Evolutionary conservation across 495 filamentous ascomycete genomes (phyloP), one percentile per base, ranked within the genome.

Genomic region (Glarea lozoyensis): DNA sequence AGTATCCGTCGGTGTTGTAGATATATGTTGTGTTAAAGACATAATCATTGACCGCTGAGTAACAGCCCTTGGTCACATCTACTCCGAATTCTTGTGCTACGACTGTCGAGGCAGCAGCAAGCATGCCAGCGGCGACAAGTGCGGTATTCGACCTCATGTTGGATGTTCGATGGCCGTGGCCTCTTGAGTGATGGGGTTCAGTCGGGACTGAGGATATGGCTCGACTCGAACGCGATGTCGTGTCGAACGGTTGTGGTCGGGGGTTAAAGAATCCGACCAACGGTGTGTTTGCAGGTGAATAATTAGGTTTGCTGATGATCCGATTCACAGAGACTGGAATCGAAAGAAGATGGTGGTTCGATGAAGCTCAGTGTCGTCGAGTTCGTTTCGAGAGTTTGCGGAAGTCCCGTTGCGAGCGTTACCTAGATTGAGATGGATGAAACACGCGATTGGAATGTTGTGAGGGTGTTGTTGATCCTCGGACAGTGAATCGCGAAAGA

Each of bases 41-140:
- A 11, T 61, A 58, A 1, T 49, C 48, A 12, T 53, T 50, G 3
- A 16, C 22, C 12, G 63, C 59, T 7, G 50, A 50, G 48, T 56
- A 74, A 55, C 70, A 74, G n/a, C 68, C 70, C 17, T 59, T 15
- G 45, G 43, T 19, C 52, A 54, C 36, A 59, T 44, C 6, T 20
- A 33, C 11, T 23, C 22, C 17, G 51, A n/a, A 37, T n/a, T 43
- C 30, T 24, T 23, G 34, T 4, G 33, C 20, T n/a, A 40, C 27
- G 12, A 44, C 32, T 22, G 13, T 21, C 2, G 31, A 13, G 30
- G 49, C 34, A 31, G 19, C 40, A 12, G 43, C 15, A 2, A 56
- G 36, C 25, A 33, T 37, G 3, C 37, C 39, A 9, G 33, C 19
- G 30, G 43, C 12, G 20, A 37, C 32, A 31, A 55, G 22, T 11